Evolutionary conservation across 768 basidiomycete genomes (phyloP).

Genomic region (Boletales sp.): DNA sequence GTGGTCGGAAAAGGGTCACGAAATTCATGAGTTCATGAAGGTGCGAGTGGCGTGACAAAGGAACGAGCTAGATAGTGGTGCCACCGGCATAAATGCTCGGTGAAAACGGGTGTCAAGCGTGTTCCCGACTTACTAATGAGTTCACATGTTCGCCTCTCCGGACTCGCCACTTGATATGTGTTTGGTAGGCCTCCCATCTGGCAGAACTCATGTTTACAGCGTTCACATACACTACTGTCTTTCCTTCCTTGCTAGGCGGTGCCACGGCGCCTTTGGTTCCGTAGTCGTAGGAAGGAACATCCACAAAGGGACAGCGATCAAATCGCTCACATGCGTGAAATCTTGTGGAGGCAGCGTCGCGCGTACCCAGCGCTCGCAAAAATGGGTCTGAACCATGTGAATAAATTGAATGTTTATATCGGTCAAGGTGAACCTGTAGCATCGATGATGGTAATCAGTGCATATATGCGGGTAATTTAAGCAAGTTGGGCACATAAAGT

Average conservation of each 20-base stretch:
- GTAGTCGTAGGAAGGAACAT: constrained; percentile 32
- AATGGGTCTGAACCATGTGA: constrained; percentile 55
- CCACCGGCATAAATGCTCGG: background rate
- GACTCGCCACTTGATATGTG: constrained; percentile 41
- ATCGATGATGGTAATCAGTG: constrained; percentile 3
- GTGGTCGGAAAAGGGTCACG: constrained; percentile 78
- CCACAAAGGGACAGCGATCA: constrained; percentile 64
- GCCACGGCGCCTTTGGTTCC: constrained; percentile 4
- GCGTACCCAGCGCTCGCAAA: constrained; percentile 56
- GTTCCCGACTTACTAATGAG: constrained; percentile 51
- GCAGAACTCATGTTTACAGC: constrained; percentile 68
- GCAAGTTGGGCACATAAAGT: background rate
- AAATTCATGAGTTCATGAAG: constrained; percentile 82
- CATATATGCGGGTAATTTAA: constrained; percentile 3
- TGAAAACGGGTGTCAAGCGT: background rate
- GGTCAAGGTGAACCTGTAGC: constrained; percentile 80
- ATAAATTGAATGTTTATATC: constrained; percentile 79
- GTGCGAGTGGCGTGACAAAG: constrained; percentile 82
- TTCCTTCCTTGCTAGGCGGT: constrained; percentile 42
- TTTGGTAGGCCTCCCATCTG: constrained; percentile 50
- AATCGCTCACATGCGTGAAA: constrained; percentile 95
- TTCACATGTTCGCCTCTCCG: constrained; percentile 46
- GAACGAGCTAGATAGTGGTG: constrained; percentile 55
- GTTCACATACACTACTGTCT: constrained; percentile 78
- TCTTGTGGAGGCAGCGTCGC: constrained; percentile 58